Evolutionary conservation across 1,284 basidiomycete species (phyloP).

Genomic region (Microbotryum lychnidis-dioicae): DNA sequence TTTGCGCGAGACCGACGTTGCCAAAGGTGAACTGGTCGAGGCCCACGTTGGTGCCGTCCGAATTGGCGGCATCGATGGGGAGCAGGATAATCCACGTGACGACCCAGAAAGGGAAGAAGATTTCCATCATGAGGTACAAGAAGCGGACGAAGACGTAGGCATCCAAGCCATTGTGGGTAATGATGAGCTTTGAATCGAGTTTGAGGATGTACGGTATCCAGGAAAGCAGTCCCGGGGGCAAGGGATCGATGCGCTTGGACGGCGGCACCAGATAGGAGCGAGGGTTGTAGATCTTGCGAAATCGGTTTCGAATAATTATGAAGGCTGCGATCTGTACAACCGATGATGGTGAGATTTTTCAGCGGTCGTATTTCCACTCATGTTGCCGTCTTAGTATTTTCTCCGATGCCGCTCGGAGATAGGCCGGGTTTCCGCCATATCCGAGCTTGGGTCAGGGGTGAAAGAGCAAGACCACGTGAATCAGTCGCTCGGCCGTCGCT

Average conservation of each 20-base stretch:
- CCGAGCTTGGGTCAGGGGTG: too few relatives aligned
- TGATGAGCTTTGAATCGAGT: slow-evolving; percentile 31
- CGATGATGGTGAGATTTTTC: slow-evolving; percentile 15
- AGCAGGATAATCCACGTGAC: slow-evolving; percentile 40
- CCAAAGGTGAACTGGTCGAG: slow-evolving; percentile 74
- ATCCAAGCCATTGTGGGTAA: slow-evolving; percentile 69
- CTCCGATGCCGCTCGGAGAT: not conserved
- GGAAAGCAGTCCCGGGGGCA: slow-evolving; percentile 39
- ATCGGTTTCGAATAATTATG: slow-evolving; percentile 39
- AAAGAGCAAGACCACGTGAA: not conserved
- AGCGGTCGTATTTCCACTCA: not conserved
- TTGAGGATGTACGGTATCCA: slow-evolving; percentile 42
- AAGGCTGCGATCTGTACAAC: slow-evolving; percentile 38
- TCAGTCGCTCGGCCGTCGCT: not conserved
- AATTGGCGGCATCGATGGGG: slow-evolving; percentile 53
- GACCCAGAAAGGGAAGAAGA: slow-evolving; percentile 71
- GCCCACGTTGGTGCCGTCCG: slow-evolving; percentile 49
- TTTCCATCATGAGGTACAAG: slow-evolving; percentile 63
- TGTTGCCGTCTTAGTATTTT: not conserved
- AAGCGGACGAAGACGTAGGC: slow-evolving; percentile 91
- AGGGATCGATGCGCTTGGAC: slow-evolving; percentile 37
- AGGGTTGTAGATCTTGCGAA: slow-evolving; percentile 42
- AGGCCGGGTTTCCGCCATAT: not conserved
- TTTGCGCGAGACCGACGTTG: slow-evolving; percentile 54
- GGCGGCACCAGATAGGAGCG: slow-evolving; percentile 38